phyloP scores from a whole-genome alignment of 192 early-diverging fungal species.

The Pecoramyces ruminantium region DNA sequence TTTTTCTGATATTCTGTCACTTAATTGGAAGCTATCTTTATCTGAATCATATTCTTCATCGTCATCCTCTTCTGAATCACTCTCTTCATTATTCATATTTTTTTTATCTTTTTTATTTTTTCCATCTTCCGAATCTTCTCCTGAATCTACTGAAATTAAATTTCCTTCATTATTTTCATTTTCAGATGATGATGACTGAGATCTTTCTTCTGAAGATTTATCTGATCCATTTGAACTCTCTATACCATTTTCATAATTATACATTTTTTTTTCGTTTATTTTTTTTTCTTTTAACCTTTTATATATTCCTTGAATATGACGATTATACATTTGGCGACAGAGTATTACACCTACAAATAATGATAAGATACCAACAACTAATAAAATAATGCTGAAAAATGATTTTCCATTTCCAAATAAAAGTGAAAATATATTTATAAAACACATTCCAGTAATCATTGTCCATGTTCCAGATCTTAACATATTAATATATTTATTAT shows the following conservation, averaged over 20 bases:
- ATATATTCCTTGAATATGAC: not conserved
- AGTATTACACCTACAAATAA: not conserved
- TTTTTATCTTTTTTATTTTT: not conserved
- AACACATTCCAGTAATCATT: not conserved
- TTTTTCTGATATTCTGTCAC: not conserved
- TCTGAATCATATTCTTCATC: not conserved
- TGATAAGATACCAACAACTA: not conserved
- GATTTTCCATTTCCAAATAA: not conserved
- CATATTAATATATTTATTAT: not conserved
- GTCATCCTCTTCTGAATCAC: not conserved
- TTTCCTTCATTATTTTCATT: not conserved
- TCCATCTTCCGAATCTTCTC: not conserved
- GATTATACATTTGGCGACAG: not conserved
- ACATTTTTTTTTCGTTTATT: not conserved
- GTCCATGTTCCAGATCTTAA: not conserved
- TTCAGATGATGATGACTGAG: no score
- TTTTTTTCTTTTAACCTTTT: not conserved
- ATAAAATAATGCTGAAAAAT: not conserved
- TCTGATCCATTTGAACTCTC: not conserved
- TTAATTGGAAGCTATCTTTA: not conserved
- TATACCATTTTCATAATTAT: not conserved
- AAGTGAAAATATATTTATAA: not conserved
- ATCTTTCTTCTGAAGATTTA: not conserved
- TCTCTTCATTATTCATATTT: no score
- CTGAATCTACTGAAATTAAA: not conserved